phyloP scores from a whole-genome alignment of 768 basidiomycete genomes.

The Amanita subjunquillea region DNA sequence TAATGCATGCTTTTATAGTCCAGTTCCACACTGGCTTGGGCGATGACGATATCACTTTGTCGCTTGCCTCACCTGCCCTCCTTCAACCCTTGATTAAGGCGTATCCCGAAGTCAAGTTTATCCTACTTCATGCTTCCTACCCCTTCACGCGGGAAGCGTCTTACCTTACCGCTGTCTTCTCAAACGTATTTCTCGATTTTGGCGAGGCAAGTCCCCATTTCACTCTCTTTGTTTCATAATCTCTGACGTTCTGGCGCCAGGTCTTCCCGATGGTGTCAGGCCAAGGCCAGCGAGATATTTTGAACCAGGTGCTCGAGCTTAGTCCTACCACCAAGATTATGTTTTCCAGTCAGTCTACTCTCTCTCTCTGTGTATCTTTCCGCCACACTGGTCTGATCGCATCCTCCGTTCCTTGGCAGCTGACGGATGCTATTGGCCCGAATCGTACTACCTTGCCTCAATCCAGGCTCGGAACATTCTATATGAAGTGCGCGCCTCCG shows the following conservation, averaged over 20 bases:
- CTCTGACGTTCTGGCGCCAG: conserved; percentile 13
- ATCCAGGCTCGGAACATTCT: conserved; percentile 55
- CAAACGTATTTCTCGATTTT: conserved; percentile 72
- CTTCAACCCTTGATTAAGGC: conserved; percentile 61
- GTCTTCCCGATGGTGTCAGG: conserved; percentile 60
- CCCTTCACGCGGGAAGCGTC: conserved; percentile 73
- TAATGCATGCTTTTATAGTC: conserved; percentile 28
- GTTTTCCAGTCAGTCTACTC: conserved; percentile 59
- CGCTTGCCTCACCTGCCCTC: conserved; percentile 49
- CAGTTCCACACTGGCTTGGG: conserved; percentile 41
- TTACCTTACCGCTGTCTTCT: conserved; percentile 61
- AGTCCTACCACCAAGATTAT: conserved; percentile 70
- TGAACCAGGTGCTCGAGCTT: conserved; percentile 60
- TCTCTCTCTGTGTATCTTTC: background rate
- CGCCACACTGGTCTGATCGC: background rate
- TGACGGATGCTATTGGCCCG: conserved; percentile 71
- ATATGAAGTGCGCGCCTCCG: conserved; percentile 33
- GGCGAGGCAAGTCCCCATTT: conserved; percentile 38
- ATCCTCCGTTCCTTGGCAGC: conserved; percentile 18
- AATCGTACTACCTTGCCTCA: conserved; percentile 60
- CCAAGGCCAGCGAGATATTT: conserved; percentile 47
- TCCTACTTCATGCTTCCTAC: conserved; percentile 70
- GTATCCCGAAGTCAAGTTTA: conserved; percentile 47
- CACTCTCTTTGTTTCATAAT: background rate
- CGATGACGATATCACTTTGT: conserved; percentile 57